Evolutionary conservation across 129 eudicot species (phyloP).

Genomic region (Solidago caesia): DNA sequence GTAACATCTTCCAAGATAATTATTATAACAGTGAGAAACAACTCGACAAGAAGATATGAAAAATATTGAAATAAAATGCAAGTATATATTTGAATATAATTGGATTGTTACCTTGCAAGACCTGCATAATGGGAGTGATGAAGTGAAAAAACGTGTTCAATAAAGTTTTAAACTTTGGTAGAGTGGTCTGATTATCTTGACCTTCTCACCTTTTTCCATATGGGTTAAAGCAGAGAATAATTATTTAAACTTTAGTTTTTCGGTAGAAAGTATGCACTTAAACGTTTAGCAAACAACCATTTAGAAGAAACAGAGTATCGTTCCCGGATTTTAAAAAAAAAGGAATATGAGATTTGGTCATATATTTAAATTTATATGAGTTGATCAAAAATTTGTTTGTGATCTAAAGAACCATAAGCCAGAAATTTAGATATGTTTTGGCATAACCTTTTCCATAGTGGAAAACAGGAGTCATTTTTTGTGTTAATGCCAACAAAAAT

Average conservation of each 20-base stretch:
- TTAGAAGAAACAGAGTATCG: slow-evolving; percentile 4
- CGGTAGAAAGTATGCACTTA: slow-evolving; percentile 18
- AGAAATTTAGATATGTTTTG: slow-evolving; percentile 14
- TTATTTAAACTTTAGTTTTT: slow-evolving; percentile 31
- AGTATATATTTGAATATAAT: neutral
- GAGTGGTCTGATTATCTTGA: slow-evolving; percentile 16
- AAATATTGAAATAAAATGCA: neutral
- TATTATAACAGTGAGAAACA: neutral
- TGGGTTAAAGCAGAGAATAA: slow-evolving; percentile 33
- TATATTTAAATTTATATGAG: slow-evolving; percentile 7
- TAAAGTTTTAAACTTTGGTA: slow-evolving; percentile 26
- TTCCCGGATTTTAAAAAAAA: neutral
- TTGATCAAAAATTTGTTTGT: slow-evolving; percentile 9
- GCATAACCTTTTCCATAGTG: slow-evolving; percentile 24
- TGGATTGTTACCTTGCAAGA: slow-evolving; percentile 32
- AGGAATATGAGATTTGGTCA: neutral
- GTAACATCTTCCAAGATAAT: slow-evolving; percentile 6
- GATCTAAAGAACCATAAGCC: slow-evolving; percentile 21
- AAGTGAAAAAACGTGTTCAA: slow-evolving; percentile 17
- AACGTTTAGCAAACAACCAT: slow-evolving; percentile 6
- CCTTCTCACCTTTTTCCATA: slow-evolving; percentile 16
- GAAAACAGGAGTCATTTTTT: slow-evolving; percentile 29
- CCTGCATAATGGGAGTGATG: slow-evolving; percentile 26
- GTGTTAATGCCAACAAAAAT: slow-evolving; percentile 29
- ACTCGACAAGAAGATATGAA: neutral